Base-by-base conservation (phyloP, 805 yeast species). In the Saturnispora mendoncae region DNA sequence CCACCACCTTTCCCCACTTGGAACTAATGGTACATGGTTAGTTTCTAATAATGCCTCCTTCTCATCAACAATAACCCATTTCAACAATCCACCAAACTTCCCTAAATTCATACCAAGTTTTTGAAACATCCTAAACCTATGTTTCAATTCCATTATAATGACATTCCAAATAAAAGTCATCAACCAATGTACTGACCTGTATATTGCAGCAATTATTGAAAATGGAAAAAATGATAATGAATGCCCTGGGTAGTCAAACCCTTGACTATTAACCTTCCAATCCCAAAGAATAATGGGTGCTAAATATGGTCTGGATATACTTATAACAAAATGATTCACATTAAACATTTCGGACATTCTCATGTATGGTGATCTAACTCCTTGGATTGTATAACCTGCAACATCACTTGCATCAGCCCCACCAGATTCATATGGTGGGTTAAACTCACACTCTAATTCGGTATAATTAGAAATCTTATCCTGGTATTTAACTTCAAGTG, bases 291-390 rank as follows among this genome's bases (percentile, higher is more conserved):
- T 72, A 43, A 90, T 66, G 1, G 97, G 97, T 0, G 96, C 95
- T 51, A 90, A 66, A 54, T 90, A 92, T 0, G 97, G 97, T 47
- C 97, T 71, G 7, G 97, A 95, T 49, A 90, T 68, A 17, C 96
- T 84, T 1, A 88, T 88, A 24, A 92, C 70, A 55, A 86, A 90
- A 60, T 88, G 94, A 60, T 92, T 92, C 19, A 92, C 97, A 53
- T 92, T 92, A 66, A 90, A 92, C 44, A 90, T 69, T 58, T 92
- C 97, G 0, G 96, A 82, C 36, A 90, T 69, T 41, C 95, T 67
- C 1, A 92, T 83, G 56, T 90, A 90, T 0, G 97, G 95, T 9
- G 81, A 76, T 10, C 49, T 52, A 31, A 28, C 36, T 13, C 46
- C 42, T 6, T 44, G 43, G 19, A 40, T 29, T 9, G 44, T 34